phyloP scores from a whole-genome alignment of 345 rosid genomes.

The Sisymbrium irio region DNA sequence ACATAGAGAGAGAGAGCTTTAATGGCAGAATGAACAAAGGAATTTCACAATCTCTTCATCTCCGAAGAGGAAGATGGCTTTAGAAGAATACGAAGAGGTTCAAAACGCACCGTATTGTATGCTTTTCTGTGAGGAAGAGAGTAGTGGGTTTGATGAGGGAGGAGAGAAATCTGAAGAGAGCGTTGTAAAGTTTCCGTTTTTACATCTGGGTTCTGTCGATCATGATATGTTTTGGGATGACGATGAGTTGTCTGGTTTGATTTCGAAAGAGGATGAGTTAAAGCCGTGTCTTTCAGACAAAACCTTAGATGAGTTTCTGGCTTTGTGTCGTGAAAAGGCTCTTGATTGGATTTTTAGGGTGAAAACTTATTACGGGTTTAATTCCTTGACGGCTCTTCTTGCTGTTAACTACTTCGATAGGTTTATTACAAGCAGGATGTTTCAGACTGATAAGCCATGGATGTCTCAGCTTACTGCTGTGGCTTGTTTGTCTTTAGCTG shows the following conservation, averaged over 20 bases:
- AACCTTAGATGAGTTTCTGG: slow-evolving; percentile 35
- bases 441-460: slow-evolving; percentile 87
- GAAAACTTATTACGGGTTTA: slow-evolving; percentile 63
- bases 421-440: slow-evolving; percentile 56
- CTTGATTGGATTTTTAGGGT: slow-evolving; percentile 72
- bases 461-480: slow-evolving; percentile 87
- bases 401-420: slow-evolving; percentile 93
- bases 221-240: slow-evolving; percentile 63
- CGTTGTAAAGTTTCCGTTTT: slow-evolving; percentile 29
- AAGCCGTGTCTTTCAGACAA: slow-evolving; percentile 26
- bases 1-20: slow-evolving; percentile 18
- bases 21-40: slow-evolving; percentile 58
- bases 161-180: slow-evolving; percentile 29
- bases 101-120: slow-evolving; percentile 40
- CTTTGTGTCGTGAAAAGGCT: slow-evolving; percentile 52
- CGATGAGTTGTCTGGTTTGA: slow-evolving; percentile 49
- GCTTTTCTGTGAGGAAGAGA: slow-evolving; percentile 72
- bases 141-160: slow-evolving; percentile 32
- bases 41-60: slow-evolving; percentile 39
- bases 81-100: slow-evolving; percentile 38
- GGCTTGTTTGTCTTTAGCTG: slow-evolving; percentile 86
- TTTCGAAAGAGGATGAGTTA: slow-evolving; percentile 59
- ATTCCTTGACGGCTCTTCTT: slow-evolving; percentile 64
- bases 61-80: slow-evolving; percentile 57
- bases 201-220: slow-evolving; percentile 41